These are phyloP conservation scores for Diplotaxis tenuifolia DNA, from an alignment of 345 rosid genomes.

Conservation along the genomic window DNA sequence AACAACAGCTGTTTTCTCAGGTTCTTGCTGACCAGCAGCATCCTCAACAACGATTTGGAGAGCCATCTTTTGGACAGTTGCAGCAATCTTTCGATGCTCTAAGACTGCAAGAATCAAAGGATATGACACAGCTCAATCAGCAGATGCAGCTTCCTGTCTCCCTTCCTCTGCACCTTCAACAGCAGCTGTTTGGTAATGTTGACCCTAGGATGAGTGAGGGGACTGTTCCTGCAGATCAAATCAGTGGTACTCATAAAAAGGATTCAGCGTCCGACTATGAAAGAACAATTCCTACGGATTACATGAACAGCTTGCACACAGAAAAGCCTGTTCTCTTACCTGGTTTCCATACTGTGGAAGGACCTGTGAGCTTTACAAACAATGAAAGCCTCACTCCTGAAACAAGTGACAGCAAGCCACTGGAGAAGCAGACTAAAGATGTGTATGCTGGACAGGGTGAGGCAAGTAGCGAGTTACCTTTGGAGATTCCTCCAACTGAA, in stretches of 20 bases:
- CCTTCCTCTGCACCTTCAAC: conserved; percentile 49
- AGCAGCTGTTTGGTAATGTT: conserved; percentile 48
- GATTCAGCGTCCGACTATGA: conserved; percentile 42
- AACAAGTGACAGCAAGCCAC: conserved; percentile 37
- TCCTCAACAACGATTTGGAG: conserved; percentile 57
- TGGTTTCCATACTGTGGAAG: conserved; percentile 34
- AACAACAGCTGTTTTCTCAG: conserved; percentile 72
- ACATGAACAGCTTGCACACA: conserved; percentile 34
- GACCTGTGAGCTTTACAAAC: conserved; percentile 32
- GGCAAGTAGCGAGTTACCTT: conserved; percentile 33
- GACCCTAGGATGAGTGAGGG: conserved; percentile 41
- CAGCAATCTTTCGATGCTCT: conserved; percentile 57
- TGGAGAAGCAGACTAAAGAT: conserved; percentile 25
- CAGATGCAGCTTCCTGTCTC: conserved; percentile 49
- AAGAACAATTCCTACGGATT: conserved; percentile 38
- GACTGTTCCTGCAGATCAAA: conserved; percentile 39
- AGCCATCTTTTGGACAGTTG: conserved; percentile 56
- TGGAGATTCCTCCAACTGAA: conserved; percentile 34
- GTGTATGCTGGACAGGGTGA: conserved; percentile 41
- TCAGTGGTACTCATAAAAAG: conserved; percentile 39
- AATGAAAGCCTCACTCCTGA: conserved; percentile 36
- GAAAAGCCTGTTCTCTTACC: conserved; percentile 37
- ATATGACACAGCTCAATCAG: conserved; percentile 48
- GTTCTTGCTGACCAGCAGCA: conserved; percentile 64
- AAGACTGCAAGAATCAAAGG: conserved; percentile 52